Evolutionary conservation across 78 protist genomes (phyloP).

Genomic region (Fonticula alba): DNA sequence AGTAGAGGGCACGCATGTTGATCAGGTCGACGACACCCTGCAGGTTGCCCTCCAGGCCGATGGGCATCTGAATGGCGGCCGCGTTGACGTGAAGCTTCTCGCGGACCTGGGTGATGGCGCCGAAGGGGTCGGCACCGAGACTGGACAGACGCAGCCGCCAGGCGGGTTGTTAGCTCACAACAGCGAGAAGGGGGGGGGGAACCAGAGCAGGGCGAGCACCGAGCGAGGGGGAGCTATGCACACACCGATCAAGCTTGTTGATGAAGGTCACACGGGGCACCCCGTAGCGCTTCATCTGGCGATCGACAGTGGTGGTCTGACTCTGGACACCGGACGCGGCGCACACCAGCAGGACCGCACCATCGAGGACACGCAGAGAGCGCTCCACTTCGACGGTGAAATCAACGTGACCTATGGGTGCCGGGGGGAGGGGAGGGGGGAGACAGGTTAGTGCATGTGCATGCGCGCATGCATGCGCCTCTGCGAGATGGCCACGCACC

Average conservation of each 20-base stretch:
- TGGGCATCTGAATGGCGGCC: slow-evolving; percentile 54
- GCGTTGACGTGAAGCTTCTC: slow-evolving; percentile 64
- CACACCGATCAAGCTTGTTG: slow-evolving; percentile 77
- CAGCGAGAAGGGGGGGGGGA: too few species aligned
- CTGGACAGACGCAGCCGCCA: too few species aligned
- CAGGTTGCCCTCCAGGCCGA: slow-evolving; percentile 43
- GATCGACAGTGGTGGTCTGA: slow-evolving; percentile 75
- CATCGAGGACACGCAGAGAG: slow-evolving; percentile 72
- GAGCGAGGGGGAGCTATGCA: neutral
- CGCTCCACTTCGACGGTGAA: slow-evolving; percentile 93
- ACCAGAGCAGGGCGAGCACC: too few species aligned
- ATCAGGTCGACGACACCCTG: slow-evolving; percentile 73
- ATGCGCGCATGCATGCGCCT: neutral
- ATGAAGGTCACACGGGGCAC: slow-evolving; percentile 79
- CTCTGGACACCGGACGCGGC: slow-evolving; percentile 79
- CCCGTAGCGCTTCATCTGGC: slow-evolving; percentile 74
- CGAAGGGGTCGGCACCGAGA: slow-evolving; percentile 51
- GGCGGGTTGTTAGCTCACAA: too few species aligned
- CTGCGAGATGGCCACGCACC: slow-evolving; percentile 12
- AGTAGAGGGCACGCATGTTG: slow-evolving; percentile 21
- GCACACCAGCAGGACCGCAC: slow-evolving; percentile 78
- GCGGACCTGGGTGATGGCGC: slow-evolving; percentile 3
- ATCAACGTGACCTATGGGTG: slow-evolving; percentile 75
- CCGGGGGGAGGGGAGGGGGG: neutral
- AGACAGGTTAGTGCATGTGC: neutral